Evolutionary conservation across 164 flowering plant genomes (phyloP).

Genomic region (Kalanchoe fedtschenkoi): DNA sequence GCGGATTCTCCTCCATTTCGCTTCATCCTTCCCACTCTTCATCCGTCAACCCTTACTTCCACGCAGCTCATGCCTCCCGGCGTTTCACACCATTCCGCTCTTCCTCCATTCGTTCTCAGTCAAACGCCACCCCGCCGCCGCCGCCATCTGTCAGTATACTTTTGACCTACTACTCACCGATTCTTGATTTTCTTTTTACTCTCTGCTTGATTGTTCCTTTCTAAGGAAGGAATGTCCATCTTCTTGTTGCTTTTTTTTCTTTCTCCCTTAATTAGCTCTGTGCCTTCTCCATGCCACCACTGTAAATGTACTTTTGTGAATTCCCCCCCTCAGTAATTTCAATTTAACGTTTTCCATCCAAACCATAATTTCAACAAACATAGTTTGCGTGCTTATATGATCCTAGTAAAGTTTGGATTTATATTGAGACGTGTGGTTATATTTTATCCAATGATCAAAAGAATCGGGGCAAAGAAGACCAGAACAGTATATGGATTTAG

Average conservation of each 20-base stretch:
- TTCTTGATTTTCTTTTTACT: not conserved
- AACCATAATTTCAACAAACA: not conserved
- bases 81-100: conserved; percentile 21
- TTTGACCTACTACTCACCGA: too few species aligned
- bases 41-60: not conserved
- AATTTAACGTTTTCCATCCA: not conserved
- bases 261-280: not conserved
- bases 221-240: too few species aligned
- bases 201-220: too few species aligned
- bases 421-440: too few species aligned
- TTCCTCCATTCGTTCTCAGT: conserved; percentile 25
- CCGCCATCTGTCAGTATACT: conserved; percentile 12
- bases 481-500: too few species aligned
- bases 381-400: not conserved
- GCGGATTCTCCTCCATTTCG: conserved; percentile 9
- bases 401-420: too few species aligned
- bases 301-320: not conserved
- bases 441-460: too few species aligned
- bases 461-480: too few species aligned
- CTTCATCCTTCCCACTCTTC: not conserved
- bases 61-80: not conserved
- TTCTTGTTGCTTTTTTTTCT: not conserved
- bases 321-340: not conserved
- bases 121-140: conserved; percentile 25
- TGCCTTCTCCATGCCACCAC: too few species aligned